Evolutionary conservation across 306 rosid genomes (phyloP), one percentile per base, ranked within the genome.

Genomic region (Lotus japonicus): DNA sequence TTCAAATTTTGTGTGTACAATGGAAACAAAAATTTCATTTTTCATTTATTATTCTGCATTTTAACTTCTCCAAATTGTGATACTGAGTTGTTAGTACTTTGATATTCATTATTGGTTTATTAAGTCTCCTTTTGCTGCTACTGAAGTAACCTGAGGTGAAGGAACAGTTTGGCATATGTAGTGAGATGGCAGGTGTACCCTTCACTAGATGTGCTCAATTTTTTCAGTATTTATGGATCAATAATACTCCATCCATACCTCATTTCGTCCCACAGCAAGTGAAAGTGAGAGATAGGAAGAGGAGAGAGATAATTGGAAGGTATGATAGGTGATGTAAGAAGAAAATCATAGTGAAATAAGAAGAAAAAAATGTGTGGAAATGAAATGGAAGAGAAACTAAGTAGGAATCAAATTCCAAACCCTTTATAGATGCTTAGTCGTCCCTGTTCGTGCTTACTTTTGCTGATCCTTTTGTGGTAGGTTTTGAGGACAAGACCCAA

Each of bases 1-100:
- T 15, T 77, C 71, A 74, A 66, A 53, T 74, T 81, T 74, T 33
- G 63, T 69, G 58, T 81, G 84, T 80, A 75, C 73, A 82, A 82
- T 78, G 83, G 78, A 69, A 79, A 75, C 82, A 72, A 62, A 46
- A 75, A 66, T 71, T 79, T 77, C 60, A 54, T 68, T 79, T 64
- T 43, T 39, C 51, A 58, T 70, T 36, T 57, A 58, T 48, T 58
- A 31, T 36, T 52, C 15, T 57, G 66, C 74, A 42, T 11, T 48
- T 46, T 55, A 53, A 54, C 23, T 62, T 68, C 15, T 38, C 36
- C 48, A 58, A 61, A 16, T 44, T 66, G 66, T 58, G 49, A 62
- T 48, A 21, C 63, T 62, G 58, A 11, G 46, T 15, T 15, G 7
- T 58, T 50, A 23, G 28, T 64, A 70, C 48, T 6, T 51, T 69